Base-by-base conservation (phyloP, 164 flowering plant genomes). In the Litsea cubeba region DNA sequence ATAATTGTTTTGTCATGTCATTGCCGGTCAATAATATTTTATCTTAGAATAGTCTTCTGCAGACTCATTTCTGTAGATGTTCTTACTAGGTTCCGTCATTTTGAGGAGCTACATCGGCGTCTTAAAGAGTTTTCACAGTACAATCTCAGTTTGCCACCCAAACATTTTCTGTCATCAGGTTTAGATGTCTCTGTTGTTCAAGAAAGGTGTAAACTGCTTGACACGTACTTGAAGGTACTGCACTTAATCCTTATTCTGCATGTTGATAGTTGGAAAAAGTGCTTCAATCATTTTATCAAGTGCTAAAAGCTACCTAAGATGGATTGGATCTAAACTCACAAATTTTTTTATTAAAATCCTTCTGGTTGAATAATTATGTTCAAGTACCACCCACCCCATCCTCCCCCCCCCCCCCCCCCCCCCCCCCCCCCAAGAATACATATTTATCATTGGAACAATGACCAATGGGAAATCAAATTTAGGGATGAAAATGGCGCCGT, bases 81-180 rank as follows among this genome's bases (percentile, higher is more conserved):
- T 70, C 25, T 57, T 54, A 32, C 71, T 75, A 96, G 99, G 84
- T 96, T 91, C 79, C 92, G 94, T 50, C 98, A 96, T 86, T 96
- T 96, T 91, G 99, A 90, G 85, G 98, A 96, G 83, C 88, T 96
- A 40, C 98, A 96, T 79, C 86, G 90, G 72, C 95, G 95, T 68
- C 94, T 96, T 8, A 96, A 91, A 83, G 93, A 89, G 82, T 94
- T 84, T 81, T 79, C 93, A 1, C 92, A 91, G 80, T 96, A 92
- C 76, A 88, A 83, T 81, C 96, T 96, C 75, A 91, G 91, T 84
- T 87, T 96, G 87, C 99, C 99, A 12, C 97, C 99, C n/a, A 96
- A 96, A 78, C 99, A 92, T 84, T 96, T 94, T 79, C 85, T 96
- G 35, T 90, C 98, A 51, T 84, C 92, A 51, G 97, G 99, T 78